Base-by-base conservation (phyloP, 257 asterid species). In the Hygrophila difformis region DNA sequence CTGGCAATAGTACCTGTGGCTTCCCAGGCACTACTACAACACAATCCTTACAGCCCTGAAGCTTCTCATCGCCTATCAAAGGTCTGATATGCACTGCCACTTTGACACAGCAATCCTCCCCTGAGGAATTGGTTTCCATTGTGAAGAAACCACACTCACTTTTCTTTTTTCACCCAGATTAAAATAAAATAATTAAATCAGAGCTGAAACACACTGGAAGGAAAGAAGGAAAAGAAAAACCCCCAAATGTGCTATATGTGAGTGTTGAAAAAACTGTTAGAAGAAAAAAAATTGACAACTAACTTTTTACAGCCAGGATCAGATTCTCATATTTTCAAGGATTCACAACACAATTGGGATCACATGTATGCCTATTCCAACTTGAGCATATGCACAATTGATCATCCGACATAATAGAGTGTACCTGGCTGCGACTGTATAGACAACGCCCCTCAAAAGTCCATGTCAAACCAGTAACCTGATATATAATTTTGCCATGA, bases 31-130 rank as follows among this genome's bases (percentile, higher is more conserved):
- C 79, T 34, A 91, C 65, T 36, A 93, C 53, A n/a, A 86, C 99
- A 67, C 99, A 91, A 69, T 91, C 99, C 57, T 86, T 74, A 62
- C 99, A 91, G 26, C 96, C 96, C 72, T 82, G 99, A 67, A 91
- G 79, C 70, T 57, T 80, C 64, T 91, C 99, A 67, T 91, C 99
- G 31, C 95, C 99, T 39, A 91, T 72, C 51, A 86, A 85, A 46
- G 99, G 99, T 69, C 99, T 71, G 11, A 80, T 69, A 60, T 91
- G 96, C n/a, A n/a, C n/a, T n/a, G n/a, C n/a, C n/a, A n/a, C n/a
- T n/a, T n/a, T n/a, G n/a, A n/a, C n/a, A n/a, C 93, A 91, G 18
- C 99, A 91, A 71, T 91, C 92, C 61, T 82, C 99, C 18, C 78
- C 97, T 15, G 81, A 62, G 49, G 70, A 68, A 67, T 61, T 69